These are phyloP conservation scores for Lichtheimia hyalospora DNA, from an alignment of 371 early-diverging fungal species.

Conservation along the genomic window DNA sequence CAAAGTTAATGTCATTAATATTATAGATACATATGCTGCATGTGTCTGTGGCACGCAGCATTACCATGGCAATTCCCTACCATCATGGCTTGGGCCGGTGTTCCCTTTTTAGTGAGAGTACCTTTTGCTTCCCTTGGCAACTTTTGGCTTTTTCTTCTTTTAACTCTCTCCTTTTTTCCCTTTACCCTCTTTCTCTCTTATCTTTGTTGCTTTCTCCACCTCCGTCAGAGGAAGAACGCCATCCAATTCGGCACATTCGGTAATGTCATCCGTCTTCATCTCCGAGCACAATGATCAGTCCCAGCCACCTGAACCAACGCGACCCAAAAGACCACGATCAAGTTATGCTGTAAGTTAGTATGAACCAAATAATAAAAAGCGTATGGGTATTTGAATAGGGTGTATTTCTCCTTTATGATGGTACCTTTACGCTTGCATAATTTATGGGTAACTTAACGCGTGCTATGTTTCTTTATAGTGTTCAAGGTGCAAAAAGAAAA, in stretches of 20 bases:
- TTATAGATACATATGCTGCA: not conserved
- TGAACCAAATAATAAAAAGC: not conserved
- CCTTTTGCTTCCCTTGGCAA: not conserved
- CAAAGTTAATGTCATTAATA: not conserved
- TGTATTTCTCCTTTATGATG: not conserved
- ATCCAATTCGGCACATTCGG: not conserved
- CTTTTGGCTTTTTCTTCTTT: not conserved
- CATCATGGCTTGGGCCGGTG: not conserved
- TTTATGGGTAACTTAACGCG: not conserved
- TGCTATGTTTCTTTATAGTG: slow-evolving; percentile 27
- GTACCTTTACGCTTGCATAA: not conserved
- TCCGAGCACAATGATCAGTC: slow-evolving; percentile 27
- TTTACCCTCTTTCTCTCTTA: not conserved
- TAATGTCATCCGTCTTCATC: slow-evolving; percentile 42
- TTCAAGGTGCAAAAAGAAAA: slow-evolving; percentile 63
- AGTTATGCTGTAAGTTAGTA: slow-evolving; percentile 42
- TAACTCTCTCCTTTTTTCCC: not conserved
- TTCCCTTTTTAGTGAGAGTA: not conserved
- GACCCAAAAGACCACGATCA: slow-evolving; percentile 46
- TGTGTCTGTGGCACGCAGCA: not conserved
- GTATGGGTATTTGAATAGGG: not conserved
- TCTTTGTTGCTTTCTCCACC: not conserved
- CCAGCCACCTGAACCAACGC: slow-evolving; percentile 38
- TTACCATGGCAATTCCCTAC: not conserved
- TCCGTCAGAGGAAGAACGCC: no score